Conservation (phyloP, 352 stramenopile genomes). For the Ophiocytium majus region DNA sequence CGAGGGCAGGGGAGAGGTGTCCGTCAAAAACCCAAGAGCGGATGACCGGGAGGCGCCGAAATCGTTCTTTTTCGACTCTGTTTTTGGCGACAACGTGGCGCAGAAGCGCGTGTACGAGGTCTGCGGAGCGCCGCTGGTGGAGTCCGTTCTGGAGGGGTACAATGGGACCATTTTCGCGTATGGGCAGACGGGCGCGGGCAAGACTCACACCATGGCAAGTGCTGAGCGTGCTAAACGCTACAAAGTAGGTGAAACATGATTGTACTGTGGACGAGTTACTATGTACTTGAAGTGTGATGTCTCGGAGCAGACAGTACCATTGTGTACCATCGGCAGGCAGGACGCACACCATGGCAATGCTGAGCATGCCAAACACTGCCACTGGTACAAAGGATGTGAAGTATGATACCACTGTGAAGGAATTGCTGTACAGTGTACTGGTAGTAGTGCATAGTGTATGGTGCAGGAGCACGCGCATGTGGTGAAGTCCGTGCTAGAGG, state of each 20-base stretch:
- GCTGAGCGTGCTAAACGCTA: too few relatives aligned
- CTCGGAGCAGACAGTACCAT: too few relatives aligned
- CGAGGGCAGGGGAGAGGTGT: constrained; percentile 80
- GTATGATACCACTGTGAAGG: too few relatives aligned
- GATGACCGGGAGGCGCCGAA: constrained; percentile 78
- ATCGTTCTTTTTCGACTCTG: constrained; percentile 93
- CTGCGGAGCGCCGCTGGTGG: constrained; percentile 79
- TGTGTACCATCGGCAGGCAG: too few relatives aligned
- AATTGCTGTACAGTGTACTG: too few relatives aligned
- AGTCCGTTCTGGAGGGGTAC: constrained; percentile 87
- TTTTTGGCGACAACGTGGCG: constrained; percentile 84
- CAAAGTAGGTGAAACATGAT: too few relatives aligned
- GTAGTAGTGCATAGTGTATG: too few relatives aligned
- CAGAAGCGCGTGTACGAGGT: constrained; percentile 88
- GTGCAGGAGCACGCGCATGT: constrained; percentile 81
- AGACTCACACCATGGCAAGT: constrained; percentile 73
- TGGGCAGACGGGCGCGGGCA: constrained; percentile 67
- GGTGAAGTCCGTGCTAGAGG: constrained; percentile 85
- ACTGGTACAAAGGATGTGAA: too few relatives aligned
- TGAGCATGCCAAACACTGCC: too few relatives aligned
- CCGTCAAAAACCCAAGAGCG: constrained; percentile 73
- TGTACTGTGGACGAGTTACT: too few relatives aligned
- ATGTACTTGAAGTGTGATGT: too few relatives aligned
- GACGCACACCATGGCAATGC: too few relatives aligned
- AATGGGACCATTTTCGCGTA: constrained; percentile 95